Evolutionary conservation across 2,329 filamentous ascomycete genomes (phyloP).

Genomic region (Aspergillus phoenicis): DNA sequence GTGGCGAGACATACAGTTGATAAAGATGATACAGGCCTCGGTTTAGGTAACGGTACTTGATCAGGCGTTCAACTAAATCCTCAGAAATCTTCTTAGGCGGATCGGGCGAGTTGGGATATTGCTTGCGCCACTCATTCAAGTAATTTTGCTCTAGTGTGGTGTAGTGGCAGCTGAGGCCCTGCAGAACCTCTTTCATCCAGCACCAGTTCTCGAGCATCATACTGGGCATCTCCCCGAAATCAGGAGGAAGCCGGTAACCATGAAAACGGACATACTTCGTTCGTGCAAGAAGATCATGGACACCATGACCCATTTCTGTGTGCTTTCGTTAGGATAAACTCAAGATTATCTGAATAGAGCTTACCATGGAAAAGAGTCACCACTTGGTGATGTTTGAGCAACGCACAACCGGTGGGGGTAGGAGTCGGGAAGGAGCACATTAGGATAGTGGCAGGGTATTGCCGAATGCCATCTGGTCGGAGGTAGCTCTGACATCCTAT

Average conservation of each 20-base stretch:
- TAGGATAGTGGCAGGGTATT: background rate
- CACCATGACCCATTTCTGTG: background rate
- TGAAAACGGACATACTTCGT: background rate
- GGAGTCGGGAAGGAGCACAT: background rate
- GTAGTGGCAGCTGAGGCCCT: background rate
- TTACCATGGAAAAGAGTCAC: background rate
- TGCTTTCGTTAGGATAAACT: too few relatives aligned
- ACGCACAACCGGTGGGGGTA: background rate
- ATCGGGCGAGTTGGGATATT: background rate
- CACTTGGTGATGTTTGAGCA: background rate
- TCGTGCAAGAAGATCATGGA: background rate
- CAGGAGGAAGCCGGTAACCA: background rate
- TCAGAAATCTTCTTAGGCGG: background rate
- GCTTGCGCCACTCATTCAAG: background rate
- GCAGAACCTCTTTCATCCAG: background rate
- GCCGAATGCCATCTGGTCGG: background rate
- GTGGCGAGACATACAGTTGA: background rate
- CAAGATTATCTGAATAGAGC: background rate
- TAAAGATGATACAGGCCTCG: conserved; percentile 4
- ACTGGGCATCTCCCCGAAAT: background rate
- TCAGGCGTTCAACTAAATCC: conserved; percentile 55
- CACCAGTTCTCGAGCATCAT: conserved; percentile 2
- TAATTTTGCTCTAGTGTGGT: background rate
- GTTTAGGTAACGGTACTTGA: conserved; percentile 65
- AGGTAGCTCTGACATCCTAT: background rate